Conservation (phyloP, 2,329 filamentous ascomycete genomes). For the Xylogone sp. region DNA sequence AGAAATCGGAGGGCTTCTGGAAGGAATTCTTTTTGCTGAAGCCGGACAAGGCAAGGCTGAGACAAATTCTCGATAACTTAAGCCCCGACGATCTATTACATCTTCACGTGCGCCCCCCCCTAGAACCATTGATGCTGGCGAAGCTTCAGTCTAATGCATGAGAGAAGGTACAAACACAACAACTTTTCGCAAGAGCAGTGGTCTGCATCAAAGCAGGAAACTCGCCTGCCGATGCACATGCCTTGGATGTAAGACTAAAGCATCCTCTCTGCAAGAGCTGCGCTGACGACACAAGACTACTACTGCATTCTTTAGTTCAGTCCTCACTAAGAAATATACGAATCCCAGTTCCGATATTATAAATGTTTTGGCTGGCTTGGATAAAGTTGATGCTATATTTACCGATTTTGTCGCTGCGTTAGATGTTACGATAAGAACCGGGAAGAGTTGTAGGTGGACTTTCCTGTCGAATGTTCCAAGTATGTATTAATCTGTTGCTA, state of each 20-base stretch:
- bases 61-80: conserved; percentile 64
- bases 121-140: neutral
- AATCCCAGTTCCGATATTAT: conserved; percentile 97
- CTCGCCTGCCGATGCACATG: conserved; percentile 67
- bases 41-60: conserved; percentile 69
- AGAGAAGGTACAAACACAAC: conserved; percentile 32
- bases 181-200: conserved; percentile 74
- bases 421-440: conserved; percentile 78
- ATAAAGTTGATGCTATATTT: conserved; percentile 82
- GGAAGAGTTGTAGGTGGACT: conserved; percentile 57
- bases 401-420: conserved; percentile 82
- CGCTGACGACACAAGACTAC: conserved; percentile 66
- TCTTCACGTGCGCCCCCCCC: conserved; percentile 62
- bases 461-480: neutral
- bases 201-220: conserved; percentile 58
- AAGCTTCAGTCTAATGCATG: conserved; percentile 6
- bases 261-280: conserved; percentile 14
- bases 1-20: conserved; percentile 90
- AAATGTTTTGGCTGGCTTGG: conserved; percentile 79
- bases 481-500: conserved; percentile 34
- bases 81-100: conserved; percentile 72
- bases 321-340: conserved; percentile 86
- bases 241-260: conserved; percentile 68
- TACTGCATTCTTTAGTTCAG: conserved; percentile 77
- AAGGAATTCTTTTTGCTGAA: conserved; percentile 88